A percentile compares a stretch with the other conserved stretches of the same genome.
These are phyloP conservation scores for Phalaenopsis aphrodite DNA, from an alignment of 106 monocot genomes.

Conservation along the genomic window DNA sequence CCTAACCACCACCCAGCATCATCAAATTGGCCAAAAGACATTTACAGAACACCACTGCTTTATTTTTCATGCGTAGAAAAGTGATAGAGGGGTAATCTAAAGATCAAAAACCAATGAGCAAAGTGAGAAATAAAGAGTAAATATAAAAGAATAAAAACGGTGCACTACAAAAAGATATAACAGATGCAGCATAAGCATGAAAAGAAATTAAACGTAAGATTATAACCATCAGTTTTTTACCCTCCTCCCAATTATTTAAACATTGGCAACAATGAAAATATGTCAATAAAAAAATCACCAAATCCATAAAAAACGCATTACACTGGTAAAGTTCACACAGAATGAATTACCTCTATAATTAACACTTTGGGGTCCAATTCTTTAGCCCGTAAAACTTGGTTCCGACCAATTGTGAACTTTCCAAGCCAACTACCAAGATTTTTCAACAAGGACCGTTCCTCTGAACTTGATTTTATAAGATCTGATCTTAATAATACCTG, in stretches of 20 bases:
- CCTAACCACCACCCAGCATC: neutral
- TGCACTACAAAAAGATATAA: neutral
- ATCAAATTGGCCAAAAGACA: neutral
- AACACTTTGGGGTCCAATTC: constrained; percentile 93
- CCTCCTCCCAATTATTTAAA: neutral
- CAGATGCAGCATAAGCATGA: neutral
- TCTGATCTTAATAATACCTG: constrained; percentile 84
- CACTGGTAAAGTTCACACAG: neutral
- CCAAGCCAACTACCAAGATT: constrained; percentile 99
- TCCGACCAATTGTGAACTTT: constrained; percentile 94
- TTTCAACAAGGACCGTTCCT: constrained; percentile 93
- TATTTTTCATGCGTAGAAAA: neutral
- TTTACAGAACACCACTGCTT: neutral
- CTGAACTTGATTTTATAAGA: constrained; percentile 98
- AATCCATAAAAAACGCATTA: neutral
- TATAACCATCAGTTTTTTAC: neutral
- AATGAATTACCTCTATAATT: constrained; percentile 70
- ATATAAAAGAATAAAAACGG: neutral
- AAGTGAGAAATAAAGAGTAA: neutral
- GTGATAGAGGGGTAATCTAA: neutral
- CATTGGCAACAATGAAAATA: neutral
- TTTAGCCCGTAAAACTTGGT: constrained; percentile 71
- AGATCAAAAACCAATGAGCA: neutral
- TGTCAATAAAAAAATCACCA: neutral
- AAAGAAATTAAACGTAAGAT: neutral